Evolutionary conservation across 495 filamentous ascomycete species (phyloP), one percentile per base, ranked within the genome.

Genomic region (Penicillium antarcticum): DNA sequence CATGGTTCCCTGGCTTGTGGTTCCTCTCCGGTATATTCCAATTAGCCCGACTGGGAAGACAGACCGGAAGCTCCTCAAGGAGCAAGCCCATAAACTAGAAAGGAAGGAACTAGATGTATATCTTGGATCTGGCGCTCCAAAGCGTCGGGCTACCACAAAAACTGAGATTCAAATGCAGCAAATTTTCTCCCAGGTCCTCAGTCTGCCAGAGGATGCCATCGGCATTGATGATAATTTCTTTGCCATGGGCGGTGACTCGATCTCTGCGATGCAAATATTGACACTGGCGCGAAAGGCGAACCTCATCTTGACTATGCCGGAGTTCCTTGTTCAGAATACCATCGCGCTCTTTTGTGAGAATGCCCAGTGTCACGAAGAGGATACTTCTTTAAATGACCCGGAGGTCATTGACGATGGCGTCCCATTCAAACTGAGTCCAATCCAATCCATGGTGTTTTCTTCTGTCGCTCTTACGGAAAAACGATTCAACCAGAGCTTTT

Each of bases 401-500:
- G n/a, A n/a, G n/a, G n/a, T n/a, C n/a, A n/a, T n/a, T n/a, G 23
- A 52, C 19, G 45, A 26, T 45, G 53, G 51, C n/a, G 38, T 44
- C 9, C 13, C 39, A 14, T 62, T 65, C 38, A 47, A 43, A 26
- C 46, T 66, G 23, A 56, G 60, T 5, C 63, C 63, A 5, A 66
- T 63, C 31, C 63, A 66, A 29, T 39, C 47, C n/a, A 31, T 61
- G 8, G 63, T 39, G 45, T 61, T 62, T 31, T 26, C 55, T 18
- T 19, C 21, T 14, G 14, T 54, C 21, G 45, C 55, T 24, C 65
- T 76, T 9, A 70, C 67, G 2, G 67, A 73, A 44, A 76, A 78
- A 41, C 80, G 82, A 42, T 87, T 81, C 58, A 86, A 86, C 58
- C 82, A 83, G 52, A 85, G 81, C 58, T 69, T 85, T 35, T 59